Percentiles rank a stretch among this genome's conserved stretches.
phyloP scores from a whole-genome alignment of 768 basidiomycete genomes.

The Lyophyllum decastes region DNA sequence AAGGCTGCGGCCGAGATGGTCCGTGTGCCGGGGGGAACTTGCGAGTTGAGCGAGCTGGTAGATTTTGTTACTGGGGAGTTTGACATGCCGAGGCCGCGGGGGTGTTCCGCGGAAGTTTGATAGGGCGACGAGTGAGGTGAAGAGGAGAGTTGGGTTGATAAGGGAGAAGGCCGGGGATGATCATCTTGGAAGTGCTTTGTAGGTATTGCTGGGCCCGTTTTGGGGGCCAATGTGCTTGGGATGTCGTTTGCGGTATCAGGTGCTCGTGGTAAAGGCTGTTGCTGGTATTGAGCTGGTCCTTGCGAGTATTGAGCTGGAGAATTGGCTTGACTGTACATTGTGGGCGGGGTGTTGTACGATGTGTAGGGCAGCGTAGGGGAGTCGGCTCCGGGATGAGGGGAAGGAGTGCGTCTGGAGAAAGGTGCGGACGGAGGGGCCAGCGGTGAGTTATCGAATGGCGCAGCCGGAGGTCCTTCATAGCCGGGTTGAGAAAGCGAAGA shows the following conservation, averaged over 20 bases:
- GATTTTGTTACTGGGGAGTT: slow-evolving; percentile 19
- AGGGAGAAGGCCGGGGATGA: slow-evolving; percentile 9
- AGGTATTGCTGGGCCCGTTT: not conserved
- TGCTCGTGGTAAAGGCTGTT: not conserved
- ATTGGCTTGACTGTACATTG: not conserved
- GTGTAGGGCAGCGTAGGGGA: slow-evolving; percentile 25
- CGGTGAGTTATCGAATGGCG: slow-evolving; percentile 7
- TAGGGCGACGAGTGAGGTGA: slow-evolving; percentile 34
- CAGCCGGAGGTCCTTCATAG: not conserved
- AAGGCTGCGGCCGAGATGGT: slow-evolving; percentile 82
- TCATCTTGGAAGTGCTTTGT: slow-evolving; percentile 2
- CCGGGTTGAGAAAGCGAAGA: slow-evolving; percentile 10
- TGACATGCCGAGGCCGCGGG: slow-evolving; percentile 25
- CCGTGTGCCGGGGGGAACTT: slow-evolving; percentile 39
- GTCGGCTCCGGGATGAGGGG: slow-evolving; percentile 35
- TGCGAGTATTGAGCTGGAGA: not conserved
- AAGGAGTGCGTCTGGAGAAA: slow-evolving; percentile 37
- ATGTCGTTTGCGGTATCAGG: slow-evolving; percentile 1
- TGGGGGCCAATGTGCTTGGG: not conserved
- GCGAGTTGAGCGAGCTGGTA: slow-evolving; percentile 12
- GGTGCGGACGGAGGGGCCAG: slow-evolving; percentile 41
- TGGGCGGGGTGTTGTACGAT: slow-evolving; percentile 16
- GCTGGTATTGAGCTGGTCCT: slow-evolving; percentile 7
- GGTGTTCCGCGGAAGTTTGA: slow-evolving; percentile 51
- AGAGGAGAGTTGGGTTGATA: slow-evolving; percentile 3